Conservation (phyloP, 768 basidiomycete genomes). For the Strobilomyces echinocephalus region DNA sequence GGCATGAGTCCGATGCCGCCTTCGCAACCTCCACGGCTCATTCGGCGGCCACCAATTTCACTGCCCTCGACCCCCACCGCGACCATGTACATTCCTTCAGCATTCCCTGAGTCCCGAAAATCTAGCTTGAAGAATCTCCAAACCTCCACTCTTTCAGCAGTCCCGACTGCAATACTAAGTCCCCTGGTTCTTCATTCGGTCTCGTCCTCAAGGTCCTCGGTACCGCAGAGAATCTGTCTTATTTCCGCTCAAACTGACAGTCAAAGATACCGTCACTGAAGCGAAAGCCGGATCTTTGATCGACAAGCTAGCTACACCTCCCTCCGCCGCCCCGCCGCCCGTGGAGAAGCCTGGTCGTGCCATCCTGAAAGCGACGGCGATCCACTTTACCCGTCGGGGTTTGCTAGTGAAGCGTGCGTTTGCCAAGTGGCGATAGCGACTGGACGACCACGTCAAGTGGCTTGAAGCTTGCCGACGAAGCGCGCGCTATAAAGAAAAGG, state of each 20-base stretch:
- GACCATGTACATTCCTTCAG: slow-evolving; percentile 14
- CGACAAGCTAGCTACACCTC: slow-evolving; percentile 6
- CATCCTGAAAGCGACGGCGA: slow-evolving; percentile 38
- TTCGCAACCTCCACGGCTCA: slow-evolving; percentile 26
- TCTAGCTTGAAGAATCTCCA: slow-evolving; percentile 26
- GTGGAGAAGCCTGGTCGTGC: slow-evolving; percentile 15
- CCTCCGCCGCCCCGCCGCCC: neutral
- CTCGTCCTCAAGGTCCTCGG: slow-evolving; percentile 19
- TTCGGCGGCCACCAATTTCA: slow-evolving; percentile 29
- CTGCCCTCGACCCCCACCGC: slow-evolving; percentile 32
- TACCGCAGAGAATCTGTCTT: slow-evolving; percentile 23
- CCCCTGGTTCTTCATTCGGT: slow-evolving; percentile 26
- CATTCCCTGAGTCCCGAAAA: slow-evolving; percentile 12
- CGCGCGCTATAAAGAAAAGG: slow-evolving; percentile 55
- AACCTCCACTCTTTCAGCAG: slow-evolving; percentile 18
- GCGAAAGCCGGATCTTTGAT: neutral
- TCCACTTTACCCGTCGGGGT: slow-evolving; percentile 39
- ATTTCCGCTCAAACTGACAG: slow-evolving; percentile 21
- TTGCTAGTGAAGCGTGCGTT: slow-evolving; percentile 40
- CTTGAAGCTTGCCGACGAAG: slow-evolving; percentile 57
- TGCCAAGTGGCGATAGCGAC: slow-evolving; percentile 42
- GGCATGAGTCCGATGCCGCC: slow-evolving; percentile 9
- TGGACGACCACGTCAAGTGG: slow-evolving; percentile 49
- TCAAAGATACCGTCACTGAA: slow-evolving; percentile 12
- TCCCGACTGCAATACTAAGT: slow-evolving; percentile 28